Base-by-base conservation (phyloP, 768 basidiomycete genomes). In the Amanita thiersii region DNA sequence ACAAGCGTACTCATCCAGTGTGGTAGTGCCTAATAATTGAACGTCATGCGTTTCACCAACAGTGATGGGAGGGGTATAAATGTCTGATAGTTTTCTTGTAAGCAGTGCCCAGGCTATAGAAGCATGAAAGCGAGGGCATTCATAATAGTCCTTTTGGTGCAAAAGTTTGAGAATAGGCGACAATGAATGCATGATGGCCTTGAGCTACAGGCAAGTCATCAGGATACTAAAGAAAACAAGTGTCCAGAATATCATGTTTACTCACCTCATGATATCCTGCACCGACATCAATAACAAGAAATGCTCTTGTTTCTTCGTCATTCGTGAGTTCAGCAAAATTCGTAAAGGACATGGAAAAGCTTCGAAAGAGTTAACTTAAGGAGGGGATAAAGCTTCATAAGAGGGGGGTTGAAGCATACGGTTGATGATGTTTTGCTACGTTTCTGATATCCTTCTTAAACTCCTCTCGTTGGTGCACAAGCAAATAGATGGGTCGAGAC, bases 41-140 rank as follows among this genome's bases (percentile, higher is more conserved):
- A 37, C 45, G 37, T 43, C 47, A 44, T 23, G 47, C 51, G 47
- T 34, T 20, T 33, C 36, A 40, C 43, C 29, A 33, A 40, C 40
- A n/a, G 36, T 30, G 3, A 17, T 33, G 33, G 38, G 17, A 14
- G 21, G 24, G 19, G 30, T 12, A n/a, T 30, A 40, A 23, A 31
- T 44, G 47, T 31, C 37, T 33, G 36, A n/a, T n/a, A n/a, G n/a
- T n/a, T 45, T 37, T 23, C 42, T 49, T 52, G 75, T 66, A 37
- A 89, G 72, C 32, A 90, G 67, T 10, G 81, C 78, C 92, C 93
- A 96, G 7, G 80, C 89, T 41, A 96, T 78, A 2, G 90, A 93
- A 9, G 85, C 73, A 55, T 97, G 93, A 53, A 92, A 96, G 33
- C 81, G 76, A 14, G 93, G 90, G 21, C 75, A 63, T 24, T 64